phyloP scores from a whole-genome alignment of 371 early-diverging fungal species.

The Syncephalastrum contaminatum region DNA sequence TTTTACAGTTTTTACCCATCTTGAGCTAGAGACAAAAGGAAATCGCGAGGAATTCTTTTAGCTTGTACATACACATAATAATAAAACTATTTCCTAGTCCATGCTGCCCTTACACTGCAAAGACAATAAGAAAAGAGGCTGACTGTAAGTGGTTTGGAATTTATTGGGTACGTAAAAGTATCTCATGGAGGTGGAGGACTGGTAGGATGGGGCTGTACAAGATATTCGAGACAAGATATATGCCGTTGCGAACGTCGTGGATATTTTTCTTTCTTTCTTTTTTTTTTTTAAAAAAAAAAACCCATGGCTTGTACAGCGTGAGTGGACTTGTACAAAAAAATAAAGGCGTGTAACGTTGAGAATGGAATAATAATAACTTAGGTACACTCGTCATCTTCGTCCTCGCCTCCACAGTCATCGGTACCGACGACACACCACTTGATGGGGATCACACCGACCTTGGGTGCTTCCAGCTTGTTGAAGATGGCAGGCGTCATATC shows the following conservation, averaged over 20 bases:
- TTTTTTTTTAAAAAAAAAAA: background rate
- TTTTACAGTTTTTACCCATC: slow-evolving; percentile 42
- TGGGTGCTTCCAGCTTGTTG: slow-evolving; percentile 42
- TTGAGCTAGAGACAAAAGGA: slow-evolving; percentile 24
- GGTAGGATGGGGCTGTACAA: too few relatives aligned
- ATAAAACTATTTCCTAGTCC: slow-evolving; percentile 3
- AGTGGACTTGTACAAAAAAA: too few relatives aligned
- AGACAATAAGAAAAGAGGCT: too few relatives aligned
- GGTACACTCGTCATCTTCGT: background rate
- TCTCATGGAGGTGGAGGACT: too few relatives aligned
- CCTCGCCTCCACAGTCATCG: slow-evolving; percentile 10
- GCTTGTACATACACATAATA: background rate
- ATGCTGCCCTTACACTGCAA: background rate
- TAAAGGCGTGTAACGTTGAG: too few relatives aligned
- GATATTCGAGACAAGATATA: slow-evolving; percentile 1
- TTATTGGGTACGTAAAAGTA: too few relatives aligned
- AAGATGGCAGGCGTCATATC: slow-evolving; percentile 68
- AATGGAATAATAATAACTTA: too few relatives aligned
- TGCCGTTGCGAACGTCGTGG: background rate
- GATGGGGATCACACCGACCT: slow-evolving; percentile 52
- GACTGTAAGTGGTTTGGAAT: background rate
- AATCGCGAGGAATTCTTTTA: too few relatives aligned
- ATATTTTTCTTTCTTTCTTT: too few relatives aligned
- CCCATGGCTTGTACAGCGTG: background rate
- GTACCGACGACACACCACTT: slow-evolving; percentile 48